Conservation (phyloP, 768 basidiomycete species). For the Gloeophyllum trabeum region DNA sequence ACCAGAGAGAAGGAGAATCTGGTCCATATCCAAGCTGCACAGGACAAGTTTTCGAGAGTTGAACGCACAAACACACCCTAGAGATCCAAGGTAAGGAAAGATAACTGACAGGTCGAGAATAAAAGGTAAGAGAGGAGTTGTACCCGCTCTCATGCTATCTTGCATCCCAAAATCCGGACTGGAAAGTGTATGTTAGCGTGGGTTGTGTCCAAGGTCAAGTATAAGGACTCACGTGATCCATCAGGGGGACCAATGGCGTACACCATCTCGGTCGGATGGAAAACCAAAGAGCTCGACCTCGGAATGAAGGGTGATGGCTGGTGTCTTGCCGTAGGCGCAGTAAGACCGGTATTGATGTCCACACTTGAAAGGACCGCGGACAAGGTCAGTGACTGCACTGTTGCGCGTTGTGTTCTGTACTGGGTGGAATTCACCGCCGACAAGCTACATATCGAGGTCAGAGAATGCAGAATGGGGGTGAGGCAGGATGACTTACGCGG, state of each 20-base stretch:
- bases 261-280: constrained; percentile 85
- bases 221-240: constrained; percentile 30
- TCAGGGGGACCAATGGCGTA: constrained; percentile 66
- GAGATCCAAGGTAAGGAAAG: no score
- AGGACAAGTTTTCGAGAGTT: no score
- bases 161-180: background rate
- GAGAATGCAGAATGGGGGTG: constrained; percentile 4
- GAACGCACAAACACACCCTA: no score
- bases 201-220: background rate
- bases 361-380: constrained; percentile 29
- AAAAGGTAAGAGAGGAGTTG: no score
- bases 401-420: constrained; percentile 57
- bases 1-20: no score
- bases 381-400: constrained; percentile 44
- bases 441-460: constrained; percentile 23
- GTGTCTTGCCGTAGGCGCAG: constrained; percentile 40
- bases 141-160: no score
- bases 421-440: constrained; percentile 48
- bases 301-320: constrained; percentile 50
- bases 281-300: constrained; percentile 51
- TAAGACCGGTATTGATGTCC: constrained; percentile 42
- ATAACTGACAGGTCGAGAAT: no score
- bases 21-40: no score
- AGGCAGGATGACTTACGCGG: constrained; percentile 44
- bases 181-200: background rate